These are phyloP conservation scores for Mortierella sp. DNA, from an alignment of 371 early-diverging fungal species.

Conservation along the genomic window DNA sequence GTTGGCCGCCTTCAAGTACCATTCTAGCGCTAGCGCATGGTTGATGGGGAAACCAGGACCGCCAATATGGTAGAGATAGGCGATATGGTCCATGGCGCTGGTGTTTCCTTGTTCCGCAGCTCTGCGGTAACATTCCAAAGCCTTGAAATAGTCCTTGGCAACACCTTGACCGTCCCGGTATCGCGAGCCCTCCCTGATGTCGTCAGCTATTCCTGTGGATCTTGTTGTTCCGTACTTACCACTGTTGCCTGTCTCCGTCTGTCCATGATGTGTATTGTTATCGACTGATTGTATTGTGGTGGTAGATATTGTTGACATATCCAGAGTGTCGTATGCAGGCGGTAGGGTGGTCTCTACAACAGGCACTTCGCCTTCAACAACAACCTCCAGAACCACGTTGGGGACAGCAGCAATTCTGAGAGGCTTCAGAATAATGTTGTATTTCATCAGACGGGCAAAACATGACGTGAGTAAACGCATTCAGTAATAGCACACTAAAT, in stretches of 20 bases:
- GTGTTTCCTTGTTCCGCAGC: constrained; percentile 16
- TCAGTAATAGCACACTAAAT: not conserved
- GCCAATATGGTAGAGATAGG: not conserved
- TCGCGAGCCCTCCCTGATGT: not conserved
- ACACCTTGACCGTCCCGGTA: constrained; percentile 7
- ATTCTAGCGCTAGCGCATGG: constrained; percentile 66
- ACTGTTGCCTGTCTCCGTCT: not conserved
- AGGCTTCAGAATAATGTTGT: not conserved
- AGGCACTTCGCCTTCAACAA: not conserved
- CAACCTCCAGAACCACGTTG: not conserved
- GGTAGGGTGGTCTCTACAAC: not conserved
- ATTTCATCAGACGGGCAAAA: not conserved
- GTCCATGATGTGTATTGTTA: not conserved
- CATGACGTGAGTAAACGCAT: not conserved
- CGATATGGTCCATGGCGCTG: constrained; percentile 2
- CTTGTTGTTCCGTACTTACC: not conserved
- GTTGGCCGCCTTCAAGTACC: constrained; percentile 74
- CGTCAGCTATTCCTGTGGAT: not conserved
- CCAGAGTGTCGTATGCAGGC: not conserved
- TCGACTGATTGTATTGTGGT: not conserved
- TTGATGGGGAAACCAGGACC: constrained; percentile 59
- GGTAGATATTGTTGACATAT: not conserved
- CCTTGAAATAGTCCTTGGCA: constrained; percentile 23
- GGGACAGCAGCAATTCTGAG: constrained; percentile 1
- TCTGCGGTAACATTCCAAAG: constrained; percentile 22